Conservation (phyloP, 75 land plant genomes). For the Cupressus sempervirens region DNA sequence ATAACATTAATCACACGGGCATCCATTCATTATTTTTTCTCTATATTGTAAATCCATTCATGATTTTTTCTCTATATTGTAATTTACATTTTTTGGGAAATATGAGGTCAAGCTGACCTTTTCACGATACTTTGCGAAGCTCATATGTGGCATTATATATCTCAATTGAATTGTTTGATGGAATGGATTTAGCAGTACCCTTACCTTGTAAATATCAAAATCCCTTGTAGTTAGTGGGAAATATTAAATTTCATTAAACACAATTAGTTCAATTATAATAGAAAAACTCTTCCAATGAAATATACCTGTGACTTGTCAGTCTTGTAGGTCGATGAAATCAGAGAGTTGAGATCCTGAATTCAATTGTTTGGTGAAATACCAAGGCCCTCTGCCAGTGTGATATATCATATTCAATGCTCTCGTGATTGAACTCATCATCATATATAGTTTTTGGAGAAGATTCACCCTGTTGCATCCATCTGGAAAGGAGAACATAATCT, state of each 20-base stretch:
- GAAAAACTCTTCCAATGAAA: neutral
- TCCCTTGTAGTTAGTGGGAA: neutral
- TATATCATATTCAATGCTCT: neutral
- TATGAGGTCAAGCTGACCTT: neutral
- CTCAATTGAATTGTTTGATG: neutral
- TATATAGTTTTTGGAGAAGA: neutral
- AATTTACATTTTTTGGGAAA: neutral
- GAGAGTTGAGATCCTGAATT: neutral
- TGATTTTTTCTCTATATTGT: neutral
- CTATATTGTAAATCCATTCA: neutral
- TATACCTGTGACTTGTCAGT: neutral
- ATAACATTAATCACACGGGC: neutral
- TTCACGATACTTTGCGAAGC: neutral
- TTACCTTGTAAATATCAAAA: neutral
- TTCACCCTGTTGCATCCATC: neutral
- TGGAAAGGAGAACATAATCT: neutral
- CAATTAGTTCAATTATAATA: neutral
- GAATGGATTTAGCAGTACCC: neutral
- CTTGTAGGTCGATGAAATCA: neutral
- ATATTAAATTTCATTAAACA: neutral
- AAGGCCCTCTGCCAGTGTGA: neutral
- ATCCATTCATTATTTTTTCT: neutral
- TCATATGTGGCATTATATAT: neutral
- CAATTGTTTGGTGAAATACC: neutral
- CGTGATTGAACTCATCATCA: neutral